phyloP scores from a whole-genome alignment of 495 filamentous ascomycete species.

The Neurospora sp. region DNA sequence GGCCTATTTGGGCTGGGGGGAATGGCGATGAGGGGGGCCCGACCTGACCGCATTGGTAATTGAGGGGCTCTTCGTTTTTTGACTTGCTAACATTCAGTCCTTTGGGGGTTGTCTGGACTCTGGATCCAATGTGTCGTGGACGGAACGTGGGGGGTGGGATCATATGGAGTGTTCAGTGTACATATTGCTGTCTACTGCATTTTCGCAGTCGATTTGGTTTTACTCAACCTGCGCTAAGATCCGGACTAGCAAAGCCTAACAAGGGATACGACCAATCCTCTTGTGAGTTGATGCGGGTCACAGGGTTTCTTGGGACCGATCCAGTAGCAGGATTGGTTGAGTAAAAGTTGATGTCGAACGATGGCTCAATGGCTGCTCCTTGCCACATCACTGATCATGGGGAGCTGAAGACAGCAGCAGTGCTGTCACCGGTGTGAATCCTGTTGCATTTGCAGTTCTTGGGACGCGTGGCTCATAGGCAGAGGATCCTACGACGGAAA shows the following conservation, averaged over 20 bases:
- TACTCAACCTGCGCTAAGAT: no score
- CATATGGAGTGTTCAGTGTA: neutral
- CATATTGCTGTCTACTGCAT: neutral
- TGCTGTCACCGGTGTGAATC: neutral
- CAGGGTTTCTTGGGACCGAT: no score
- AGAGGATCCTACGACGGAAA: neutral
- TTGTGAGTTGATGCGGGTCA: no score
- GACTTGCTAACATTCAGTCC: neutral
- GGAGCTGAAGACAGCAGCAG: neutral
- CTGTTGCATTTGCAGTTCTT: neutral
- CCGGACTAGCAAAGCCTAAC: no score
- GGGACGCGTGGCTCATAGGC: neutral
- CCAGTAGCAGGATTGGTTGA: no score
- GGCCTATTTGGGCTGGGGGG: neutral
- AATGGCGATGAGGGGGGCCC: neutral
- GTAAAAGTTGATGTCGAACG: neutral
- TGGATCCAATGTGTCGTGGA: neutral
- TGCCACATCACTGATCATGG: neutral
- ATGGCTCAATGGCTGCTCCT: neutral
- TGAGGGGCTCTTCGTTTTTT: neutral
- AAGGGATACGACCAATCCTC: no score
- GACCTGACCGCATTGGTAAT: neutral
- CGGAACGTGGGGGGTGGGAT: neutral
- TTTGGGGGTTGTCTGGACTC: neutral
- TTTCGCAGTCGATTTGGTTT: no score